Conservation (phyloP, 2,329 filamentous ascomycete species). For the Neocatenulostroma microsporum region DNA sequence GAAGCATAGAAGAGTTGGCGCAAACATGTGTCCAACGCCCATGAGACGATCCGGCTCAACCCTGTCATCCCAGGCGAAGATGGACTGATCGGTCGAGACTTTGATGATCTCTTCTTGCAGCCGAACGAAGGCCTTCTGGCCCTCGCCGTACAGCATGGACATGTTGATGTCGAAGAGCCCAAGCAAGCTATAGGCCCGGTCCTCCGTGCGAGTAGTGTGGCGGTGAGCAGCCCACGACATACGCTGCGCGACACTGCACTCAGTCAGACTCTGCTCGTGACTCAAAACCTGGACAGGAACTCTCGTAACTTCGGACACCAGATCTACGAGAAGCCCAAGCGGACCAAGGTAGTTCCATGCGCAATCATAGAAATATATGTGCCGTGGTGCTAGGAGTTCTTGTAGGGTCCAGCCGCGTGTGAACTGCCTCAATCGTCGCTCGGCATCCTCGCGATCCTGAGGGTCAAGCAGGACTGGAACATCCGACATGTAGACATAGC, state of each 20-base stretch:
- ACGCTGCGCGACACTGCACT: slow-evolving; percentile 3
- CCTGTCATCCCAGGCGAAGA: slow-evolving; percentile 10
- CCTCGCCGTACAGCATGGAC: slow-evolving; percentile 37
- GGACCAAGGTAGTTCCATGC: no score
- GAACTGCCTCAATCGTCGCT: slow-evolving; percentile 10
- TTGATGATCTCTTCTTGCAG: slow-evolving; percentile 9
- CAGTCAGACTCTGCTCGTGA: no score
- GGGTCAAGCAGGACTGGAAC: no score
- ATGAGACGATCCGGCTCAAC: no score
- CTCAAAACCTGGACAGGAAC: no score
- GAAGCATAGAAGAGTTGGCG: no score
- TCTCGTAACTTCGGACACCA: no score
- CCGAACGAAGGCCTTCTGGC: slow-evolving; percentile 6
- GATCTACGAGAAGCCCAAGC: no score
- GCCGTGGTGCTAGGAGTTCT: slow-evolving; percentile 10
- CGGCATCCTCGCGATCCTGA: background rate
- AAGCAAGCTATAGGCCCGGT: slow-evolving; percentile 39
- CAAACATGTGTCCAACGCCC: no score
- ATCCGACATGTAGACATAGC: slow-evolving; percentile 17
- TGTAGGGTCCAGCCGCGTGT: slow-evolving; percentile 13
- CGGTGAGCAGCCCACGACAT: slow-evolving; percentile 9
- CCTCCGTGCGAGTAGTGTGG: slow-evolving; percentile 25
- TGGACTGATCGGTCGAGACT: slow-evolving; percentile 4
- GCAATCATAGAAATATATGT: slow-evolving; percentile 12
- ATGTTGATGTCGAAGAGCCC: slow-evolving; percentile 40